Base-by-base conservation (phyloP, 108 stramenopile species). In the Mediolabrus comicus region DNA sequence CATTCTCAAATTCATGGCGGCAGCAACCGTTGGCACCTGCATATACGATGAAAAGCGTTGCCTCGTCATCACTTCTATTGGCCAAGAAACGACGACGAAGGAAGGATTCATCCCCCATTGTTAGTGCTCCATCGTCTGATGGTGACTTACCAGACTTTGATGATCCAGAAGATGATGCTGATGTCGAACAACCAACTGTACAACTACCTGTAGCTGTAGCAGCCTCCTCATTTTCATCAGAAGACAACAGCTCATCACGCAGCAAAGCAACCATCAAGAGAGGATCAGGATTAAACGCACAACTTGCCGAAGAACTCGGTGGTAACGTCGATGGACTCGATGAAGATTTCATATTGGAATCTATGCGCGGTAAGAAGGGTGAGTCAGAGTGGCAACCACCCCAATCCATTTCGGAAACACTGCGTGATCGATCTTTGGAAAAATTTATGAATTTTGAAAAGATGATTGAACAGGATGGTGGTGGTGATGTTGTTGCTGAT, bases 141-240 rank as follows among this genome's bases (percentile, higher is more conserved):
- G 74, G 74, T 32, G 88, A 87, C 14, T 71, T 93, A 17, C 92
- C 92, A 26, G 92, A 93, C 12, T 93, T 93, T 74, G 89, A 90
- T 39, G 31, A 87, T 34, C 84, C 54, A 6, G 86, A 81, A 46
- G 74, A 68, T 53, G 71, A 29, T 3, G 77, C 35, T 27, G 72
- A 66, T 17, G 27, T 22, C 12, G 52, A 62, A 19, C 7, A 25
- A 31, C 46, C 35, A 35, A 67, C 85, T 41, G 82, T 75, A 57
- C 79, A 82, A 10, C 70, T 75, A 28, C 35, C 53, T 39, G 61
- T 62, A 61, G 62, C 17, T 3, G 39, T 30, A 5, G 32, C 39
- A 46, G 7, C 31, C 17, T 19, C 52, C 39, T 27, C 39, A 36
- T 1, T 49, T 54, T 5, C 9, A 67, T 34, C 49, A 41, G n/a